These are phyloP conservation scores for Stereum hirsutum DNA, from an alignment of 1,284 basidiomycete species.

Conservation along the genomic window DNA sequence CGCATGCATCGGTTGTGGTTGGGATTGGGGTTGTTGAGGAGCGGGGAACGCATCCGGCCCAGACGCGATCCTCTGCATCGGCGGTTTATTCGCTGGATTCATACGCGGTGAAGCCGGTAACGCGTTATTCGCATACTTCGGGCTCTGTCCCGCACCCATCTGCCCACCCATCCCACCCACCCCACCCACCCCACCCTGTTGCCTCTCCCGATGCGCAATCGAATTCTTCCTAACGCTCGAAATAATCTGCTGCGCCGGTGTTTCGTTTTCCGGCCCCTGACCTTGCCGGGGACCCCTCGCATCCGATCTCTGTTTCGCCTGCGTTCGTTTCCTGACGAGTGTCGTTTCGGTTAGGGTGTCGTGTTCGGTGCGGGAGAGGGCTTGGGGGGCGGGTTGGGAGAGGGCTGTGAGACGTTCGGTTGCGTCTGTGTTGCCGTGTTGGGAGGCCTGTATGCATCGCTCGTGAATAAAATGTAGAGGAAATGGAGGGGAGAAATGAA, in stretches of 20 bases:
- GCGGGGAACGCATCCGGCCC: no score
- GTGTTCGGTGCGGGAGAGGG: conserved; percentile 74
- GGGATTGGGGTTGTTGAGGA: no score
- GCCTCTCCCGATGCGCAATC: conserved; percentile 9
- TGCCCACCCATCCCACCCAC: no score
- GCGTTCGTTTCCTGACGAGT: conserved; percentile 77
- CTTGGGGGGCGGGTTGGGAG: conserved; percentile 42
- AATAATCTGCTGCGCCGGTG: conserved; percentile 21
- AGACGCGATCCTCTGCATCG: no score
- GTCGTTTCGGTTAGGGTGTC: conserved; percentile 71
- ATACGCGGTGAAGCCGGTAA: no score
- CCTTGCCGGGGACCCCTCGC: conserved; percentile 18
- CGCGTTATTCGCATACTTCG: no score
- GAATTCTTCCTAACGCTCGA: conserved; percentile 24
- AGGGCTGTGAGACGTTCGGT: conserved; percentile 66
- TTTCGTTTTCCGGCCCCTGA: conserved; percentile 3
- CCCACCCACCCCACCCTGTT: no score
- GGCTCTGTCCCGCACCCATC: no score
- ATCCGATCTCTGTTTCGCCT: conserved; percentile 68
- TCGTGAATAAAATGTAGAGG: no score
- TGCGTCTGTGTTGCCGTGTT: conserved; percentile 81
- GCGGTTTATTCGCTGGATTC: no score
- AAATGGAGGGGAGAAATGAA: neutral
- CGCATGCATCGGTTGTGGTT: no score
- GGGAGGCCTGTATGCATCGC: conserved; percentile 44